These are phyloP conservation scores for Saccharomyces uvarum DNA, from an alignment of 1,139 yeast genomes.

Conservation along the genomic window DNA sequence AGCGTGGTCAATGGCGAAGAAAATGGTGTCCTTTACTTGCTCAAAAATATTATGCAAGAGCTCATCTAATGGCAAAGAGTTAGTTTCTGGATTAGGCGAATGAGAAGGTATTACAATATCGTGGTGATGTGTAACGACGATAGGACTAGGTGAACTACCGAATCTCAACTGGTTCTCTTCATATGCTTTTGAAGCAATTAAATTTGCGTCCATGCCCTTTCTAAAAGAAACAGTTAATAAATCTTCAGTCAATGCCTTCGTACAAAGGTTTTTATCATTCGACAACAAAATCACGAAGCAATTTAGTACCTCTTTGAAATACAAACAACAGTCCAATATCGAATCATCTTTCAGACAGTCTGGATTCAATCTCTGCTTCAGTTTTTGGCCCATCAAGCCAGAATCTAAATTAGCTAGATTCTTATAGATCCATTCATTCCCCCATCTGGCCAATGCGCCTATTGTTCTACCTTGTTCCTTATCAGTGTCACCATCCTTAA, in stretches of 20 bases:
- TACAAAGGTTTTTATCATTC: conserved; percentile 76
- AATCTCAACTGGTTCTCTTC: conserved; percentile 36
- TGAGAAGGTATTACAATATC: background rate
- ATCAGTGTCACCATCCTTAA: background rate
- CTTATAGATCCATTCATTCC: conserved; percentile 72
- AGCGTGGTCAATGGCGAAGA: conserved; percentile 45
- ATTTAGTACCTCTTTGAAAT: conserved; percentile 39
- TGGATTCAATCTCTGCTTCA: conserved; percentile 44
- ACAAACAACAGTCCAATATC: conserved; percentile 77
- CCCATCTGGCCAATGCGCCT: conserved; percentile 60
- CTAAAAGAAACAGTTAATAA: conserved; percentile 61
- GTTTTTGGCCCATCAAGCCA: conserved; percentile 58
- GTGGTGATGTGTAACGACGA: background rate
- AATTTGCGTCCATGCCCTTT: conserved; percentile 49
- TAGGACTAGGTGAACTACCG: conserved; percentile 6
- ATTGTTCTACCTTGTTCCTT: conserved; percentile 31
- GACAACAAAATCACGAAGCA: conserved; percentile 60
- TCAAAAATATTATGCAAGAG: conserved; percentile 13
- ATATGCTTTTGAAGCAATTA: conserved; percentile 47
- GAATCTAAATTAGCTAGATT: conserved; percentile 46
- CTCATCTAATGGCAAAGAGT: background rate
- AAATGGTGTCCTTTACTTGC: conserved; percentile 40
- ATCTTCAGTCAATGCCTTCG: conserved; percentile 63
- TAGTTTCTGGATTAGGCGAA: background rate
- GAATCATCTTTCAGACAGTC: conserved; percentile 62